Percentiles rank a stretch among this genome's conserved stretches.
Conservation (phyloP, 208 protist genomes). For the Trypanosomatidae sp. region DNA sequence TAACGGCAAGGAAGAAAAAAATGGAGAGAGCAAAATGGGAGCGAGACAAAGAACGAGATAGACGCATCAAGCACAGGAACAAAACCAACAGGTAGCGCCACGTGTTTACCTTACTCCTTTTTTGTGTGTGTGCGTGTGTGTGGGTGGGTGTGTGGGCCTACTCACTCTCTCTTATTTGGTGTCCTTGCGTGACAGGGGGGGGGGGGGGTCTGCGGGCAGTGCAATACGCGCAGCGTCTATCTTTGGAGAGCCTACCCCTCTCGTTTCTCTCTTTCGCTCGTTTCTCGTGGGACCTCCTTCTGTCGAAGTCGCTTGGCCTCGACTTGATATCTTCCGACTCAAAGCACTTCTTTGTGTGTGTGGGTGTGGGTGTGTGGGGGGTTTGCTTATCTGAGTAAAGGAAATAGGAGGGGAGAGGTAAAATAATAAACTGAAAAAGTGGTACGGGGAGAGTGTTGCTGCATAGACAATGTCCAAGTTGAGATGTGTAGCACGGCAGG, state of each 20-base stretch:
- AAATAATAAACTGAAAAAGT: background rate
- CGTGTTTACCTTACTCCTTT: background rate
- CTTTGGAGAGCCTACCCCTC: background rate
- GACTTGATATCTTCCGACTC: background rate
- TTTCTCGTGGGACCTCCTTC: background rate
- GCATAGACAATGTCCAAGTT: background rate
- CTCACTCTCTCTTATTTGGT: background rate
- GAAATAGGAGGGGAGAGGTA: background rate
- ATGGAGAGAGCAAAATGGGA: background rate
- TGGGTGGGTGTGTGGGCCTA: background rate
- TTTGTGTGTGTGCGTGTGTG: background rate
- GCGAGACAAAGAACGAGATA: background rate
- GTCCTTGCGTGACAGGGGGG: background rate
- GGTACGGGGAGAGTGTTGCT: background rate
- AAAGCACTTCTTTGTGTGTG: background rate
- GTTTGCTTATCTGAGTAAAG: background rate
- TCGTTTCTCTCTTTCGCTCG: background rate
- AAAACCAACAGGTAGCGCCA: background rate
- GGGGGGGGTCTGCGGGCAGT: background rate
- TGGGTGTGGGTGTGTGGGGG: background rate
- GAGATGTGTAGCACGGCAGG: background rate
- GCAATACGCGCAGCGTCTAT: background rate
- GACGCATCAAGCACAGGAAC: no score
- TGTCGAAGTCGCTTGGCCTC: background rate
- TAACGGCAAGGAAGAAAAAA: background rate